Percentiles rank a stretch among this genome's conserved stretches.
These are phyloP conservation scores for Cladosporium sp. DNA, from an alignment of 2,329 filamentous ascomycete species.

Conservation along the genomic window DNA sequence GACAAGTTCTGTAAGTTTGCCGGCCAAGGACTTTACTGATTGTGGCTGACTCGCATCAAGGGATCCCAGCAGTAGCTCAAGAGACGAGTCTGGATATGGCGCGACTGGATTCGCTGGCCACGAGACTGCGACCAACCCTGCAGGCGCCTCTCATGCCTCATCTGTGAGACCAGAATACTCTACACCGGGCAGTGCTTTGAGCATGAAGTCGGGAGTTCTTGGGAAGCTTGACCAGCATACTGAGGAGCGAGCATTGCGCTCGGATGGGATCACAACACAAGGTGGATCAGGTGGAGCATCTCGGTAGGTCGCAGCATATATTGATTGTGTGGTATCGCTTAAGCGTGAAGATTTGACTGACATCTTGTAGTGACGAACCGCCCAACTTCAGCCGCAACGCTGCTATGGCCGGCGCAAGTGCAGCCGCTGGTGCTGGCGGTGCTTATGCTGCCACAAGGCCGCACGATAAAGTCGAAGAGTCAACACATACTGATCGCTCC, in stretches of 20 bases:
- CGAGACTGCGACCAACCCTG: slow-evolving; percentile 2
- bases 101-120: neutral
- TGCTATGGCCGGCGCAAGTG: slow-evolving; percentile 31
- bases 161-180: neutral
- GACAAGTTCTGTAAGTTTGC: slow-evolving; percentile 24
- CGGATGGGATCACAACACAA: neutral
- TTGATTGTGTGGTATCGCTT: neutral
- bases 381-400: slow-evolving; percentile 21
- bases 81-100: slow-evolving; percentile 24
- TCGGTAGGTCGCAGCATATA: neutral
- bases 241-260: neutral
- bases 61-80: slow-evolving; percentile 23
- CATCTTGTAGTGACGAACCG: neutral
- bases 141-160: neutral
- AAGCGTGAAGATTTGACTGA: neutral
- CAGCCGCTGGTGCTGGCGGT: slow-evolving; percentile 29
- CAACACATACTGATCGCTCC: slow-evolving; percentile 30
- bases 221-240: slow-evolving; percentile 26
- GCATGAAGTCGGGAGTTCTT: slow-evolving; percentile 45
- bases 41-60: neutral
- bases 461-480: slow-evolving; percentile 25
- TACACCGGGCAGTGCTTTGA: slow-evolving; percentile 34
- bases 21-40: neutral
- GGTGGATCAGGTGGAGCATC: neutral
- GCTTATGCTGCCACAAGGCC: slow-evolving; percentile 20